Base-by-base conservation (phyloP, 2,329 filamentous ascomycete species). In the Kalaharituber pfeilii region DNA sequence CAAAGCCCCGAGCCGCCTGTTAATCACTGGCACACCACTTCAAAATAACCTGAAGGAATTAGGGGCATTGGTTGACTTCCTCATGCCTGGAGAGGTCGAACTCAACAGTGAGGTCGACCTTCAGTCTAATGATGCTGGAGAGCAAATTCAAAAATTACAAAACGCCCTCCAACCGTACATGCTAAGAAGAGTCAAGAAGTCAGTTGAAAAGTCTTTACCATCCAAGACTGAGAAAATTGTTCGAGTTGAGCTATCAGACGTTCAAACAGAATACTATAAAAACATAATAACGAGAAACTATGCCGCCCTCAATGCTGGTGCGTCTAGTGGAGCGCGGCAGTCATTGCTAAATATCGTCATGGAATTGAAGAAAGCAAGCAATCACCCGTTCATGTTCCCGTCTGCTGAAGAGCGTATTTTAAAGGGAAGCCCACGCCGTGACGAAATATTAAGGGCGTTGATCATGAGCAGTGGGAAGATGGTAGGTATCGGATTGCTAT, bases 141-240 rank as follows among this genome's bases (percentile, higher is more conserved):
- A 82, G 62, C 94, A 96, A 69, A 79, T 98, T 36, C 80, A 84
- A 54, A 81, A 87, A 55, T 76, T 98, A 39, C 93, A 91, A 56
- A 79, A 79, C 52, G 79, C 85, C 24, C 94, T 98, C 62, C 83
- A 89, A 20, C 91, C 91, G 1, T 96, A 85, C 66, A 96, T 98
- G 73, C 75, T 98, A 52, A 86, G 91, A 36, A 83, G 91, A 51
- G 96, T 91, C 18, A 98, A 98, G 69, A 86, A 94, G 66, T 95
- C 91, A 54, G 93, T 98, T 6, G 91, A 96, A 67, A 94, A 88
- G 22, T 91, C 98, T 62, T 73, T 98, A 25, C 91, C 91, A 11
- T 87, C 89, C 0, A 98, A 98, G 72, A 94, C 86, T 0, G 91
- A 98, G 68, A 98, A 96, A 72, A 98, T 98, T 61, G 94, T 98